Percentiles rank a stretch among this genome's conserved stretches.
These are phyloP conservation scores for Fagus sylvatica DNA, from an alignment of 306 rosid genomes.

Conservation along the genomic window DNA sequence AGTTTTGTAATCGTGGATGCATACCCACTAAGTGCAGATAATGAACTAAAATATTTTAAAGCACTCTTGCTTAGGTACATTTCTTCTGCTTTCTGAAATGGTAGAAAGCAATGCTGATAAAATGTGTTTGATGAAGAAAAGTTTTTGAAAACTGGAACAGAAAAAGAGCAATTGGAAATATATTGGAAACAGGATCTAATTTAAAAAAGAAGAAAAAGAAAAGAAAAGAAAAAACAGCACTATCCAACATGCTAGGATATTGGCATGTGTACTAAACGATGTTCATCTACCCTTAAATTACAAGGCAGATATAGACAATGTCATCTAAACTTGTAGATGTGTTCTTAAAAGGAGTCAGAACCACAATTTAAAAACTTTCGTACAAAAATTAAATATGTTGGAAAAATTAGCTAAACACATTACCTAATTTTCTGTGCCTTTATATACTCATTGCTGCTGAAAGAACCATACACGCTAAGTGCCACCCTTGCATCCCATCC, in stretches of 20 bases:
- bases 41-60: not conserved
- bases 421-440: conserved; percentile 91
- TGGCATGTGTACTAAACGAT: too few species aligned
- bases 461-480: conserved; percentile 72
- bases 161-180: not conserved
- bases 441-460: conserved; percentile 77
- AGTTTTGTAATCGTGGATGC: not conserved
- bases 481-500: conserved; percentile 97
- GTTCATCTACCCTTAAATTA: too few species aligned
- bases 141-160: too few species aligned
- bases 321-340: too few species aligned
- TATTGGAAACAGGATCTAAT: not conserved
- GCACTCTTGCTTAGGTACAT: not conserved
- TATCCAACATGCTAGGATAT: not conserved
- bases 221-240: not conserved
- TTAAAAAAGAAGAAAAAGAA: not conserved
- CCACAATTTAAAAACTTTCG: too few species aligned
- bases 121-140: too few species aligned
- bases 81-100: not conserved
- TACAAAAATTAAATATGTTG: too few species aligned
- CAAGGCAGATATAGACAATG: too few species aligned
- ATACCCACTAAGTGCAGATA: not conserved
- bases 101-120: not conserved
- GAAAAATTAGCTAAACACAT: too few species aligned
- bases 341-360: too few species aligned